Percentiles rank a stretch among this genome's conserved stretches.
These are phyloP conservation scores for Monilinia polystroma DNA, from an alignment of 2,329 filamentous ascomycete genomes.

Conservation along the genomic window DNA sequence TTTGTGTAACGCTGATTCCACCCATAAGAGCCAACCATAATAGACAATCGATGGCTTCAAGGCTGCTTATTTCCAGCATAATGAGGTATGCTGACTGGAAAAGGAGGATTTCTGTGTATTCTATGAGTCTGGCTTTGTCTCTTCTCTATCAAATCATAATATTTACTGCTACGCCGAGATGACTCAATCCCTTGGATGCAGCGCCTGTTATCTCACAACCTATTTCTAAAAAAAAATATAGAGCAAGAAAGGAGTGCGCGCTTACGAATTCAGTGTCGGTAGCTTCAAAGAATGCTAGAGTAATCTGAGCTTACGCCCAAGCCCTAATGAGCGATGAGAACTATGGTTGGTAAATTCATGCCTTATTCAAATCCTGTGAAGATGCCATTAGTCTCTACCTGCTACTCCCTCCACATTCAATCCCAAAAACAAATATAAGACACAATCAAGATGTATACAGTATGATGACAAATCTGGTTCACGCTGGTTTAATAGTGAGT, in stretches of 20 bases:
- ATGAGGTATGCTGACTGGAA: slow-evolving; percentile 32
- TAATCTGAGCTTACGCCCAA: background rate
- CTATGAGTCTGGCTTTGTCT: background rate
- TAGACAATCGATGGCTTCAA: slow-evolving; percentile 36
- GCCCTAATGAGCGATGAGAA: background rate
- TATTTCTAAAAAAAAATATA: slow-evolving; percentile 50
- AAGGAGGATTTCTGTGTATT: slow-evolving; percentile 33
- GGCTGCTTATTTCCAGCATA: slow-evolving; percentile 31
- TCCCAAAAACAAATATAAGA: background rate
- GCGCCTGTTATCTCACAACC: slow-evolving; percentile 54
- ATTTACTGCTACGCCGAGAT: slow-evolving; percentile 43
- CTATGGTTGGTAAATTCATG: background rate
- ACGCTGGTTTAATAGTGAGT: background rate
- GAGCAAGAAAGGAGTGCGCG: slow-evolving; percentile 54
- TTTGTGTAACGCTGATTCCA: slow-evolving; percentile 43
- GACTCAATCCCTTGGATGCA: slow-evolving; percentile 43
- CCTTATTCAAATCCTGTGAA: background rate
- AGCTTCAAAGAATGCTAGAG: slow-evolving; percentile 25
- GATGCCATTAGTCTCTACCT: background rate
- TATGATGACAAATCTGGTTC: background rate
- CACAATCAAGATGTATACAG: background rate
- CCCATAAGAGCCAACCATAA: slow-evolving; percentile 45
- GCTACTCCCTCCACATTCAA: background rate
- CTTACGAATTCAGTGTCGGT: slow-evolving; percentile 32
- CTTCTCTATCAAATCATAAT: background rate